Percentiles rank a stretch among this genome's conserved stretches.
These are phyloP conservation scores for Lachnellula occidentalis DNA, from an alignment of 2,329 filamentous ascomycete genomes.

Conservation along the genomic window DNA sequence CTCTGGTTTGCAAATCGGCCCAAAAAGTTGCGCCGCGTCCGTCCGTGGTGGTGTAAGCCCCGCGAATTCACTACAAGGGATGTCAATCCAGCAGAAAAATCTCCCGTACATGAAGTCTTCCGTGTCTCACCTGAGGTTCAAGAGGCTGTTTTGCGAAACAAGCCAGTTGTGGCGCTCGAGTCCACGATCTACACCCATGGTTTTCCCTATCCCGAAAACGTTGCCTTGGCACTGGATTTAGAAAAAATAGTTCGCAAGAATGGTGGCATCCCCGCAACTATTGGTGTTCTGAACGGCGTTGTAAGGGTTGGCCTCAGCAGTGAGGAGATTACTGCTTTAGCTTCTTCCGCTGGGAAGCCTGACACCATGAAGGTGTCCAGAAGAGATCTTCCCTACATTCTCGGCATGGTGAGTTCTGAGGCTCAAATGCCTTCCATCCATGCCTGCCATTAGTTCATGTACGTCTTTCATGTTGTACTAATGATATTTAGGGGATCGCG, in stretches of 20 bases:
- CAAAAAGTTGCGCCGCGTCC: too few species aligned
- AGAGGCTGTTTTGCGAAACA: constrained; percentile 66
- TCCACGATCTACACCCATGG: constrained; percentile 97
- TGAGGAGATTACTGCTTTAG: constrained; percentile 67
- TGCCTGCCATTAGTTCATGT: neutral
- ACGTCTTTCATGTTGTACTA: neutral
- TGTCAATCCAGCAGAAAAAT: neutral
- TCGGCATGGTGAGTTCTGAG: constrained; percentile 58
- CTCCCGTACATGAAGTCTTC: neutral
- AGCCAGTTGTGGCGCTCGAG: constrained; percentile 87
- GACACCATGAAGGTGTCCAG: constrained; percentile 77
- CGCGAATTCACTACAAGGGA: too few species aligned
- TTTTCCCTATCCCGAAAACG: constrained; percentile 67
- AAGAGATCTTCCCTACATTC: constrained; percentile 77
- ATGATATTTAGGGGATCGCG: constrained; percentile 46
- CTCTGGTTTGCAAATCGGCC: too few species aligned
- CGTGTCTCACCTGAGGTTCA: constrained; percentile 54
- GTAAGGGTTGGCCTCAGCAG: constrained; percentile 72
- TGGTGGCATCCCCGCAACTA: constrained; percentile 83
- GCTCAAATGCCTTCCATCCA: neutral
- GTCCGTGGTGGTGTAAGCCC: too few species aligned
- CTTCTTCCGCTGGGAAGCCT: constrained; percentile 57
- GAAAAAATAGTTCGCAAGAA: constrained; percentile 75
- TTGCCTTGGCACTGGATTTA: constrained; percentile 68
- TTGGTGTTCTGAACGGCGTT: constrained; percentile 79